Evolutionary conservation across 1,139 yeast species (phyloP).

Genomic region (Magnusiomyces paraingens): DNA sequence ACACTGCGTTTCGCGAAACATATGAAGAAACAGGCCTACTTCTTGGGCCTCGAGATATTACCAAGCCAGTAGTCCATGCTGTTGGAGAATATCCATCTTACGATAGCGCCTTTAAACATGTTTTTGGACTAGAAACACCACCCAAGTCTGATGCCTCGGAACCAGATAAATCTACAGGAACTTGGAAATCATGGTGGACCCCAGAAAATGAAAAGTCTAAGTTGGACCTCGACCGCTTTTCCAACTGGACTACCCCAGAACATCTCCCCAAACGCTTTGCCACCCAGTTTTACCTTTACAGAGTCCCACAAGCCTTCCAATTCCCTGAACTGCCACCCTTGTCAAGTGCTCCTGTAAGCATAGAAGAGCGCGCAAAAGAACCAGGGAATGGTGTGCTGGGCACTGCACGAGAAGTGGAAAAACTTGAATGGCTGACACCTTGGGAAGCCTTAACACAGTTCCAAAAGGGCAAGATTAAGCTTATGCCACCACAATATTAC

Average conservation of each 20-base stretch:
- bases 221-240: conserved; percentile 16
- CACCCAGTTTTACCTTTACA: conserved; percentile 28
- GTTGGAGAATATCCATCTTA: conserved; percentile 15
- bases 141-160: background rate
- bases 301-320: conserved; percentile 18
- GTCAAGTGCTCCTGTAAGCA: background rate
- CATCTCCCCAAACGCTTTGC: conserved; percentile 22
- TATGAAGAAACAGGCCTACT: conserved; percentile 33
- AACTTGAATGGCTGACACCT: conserved; percentile 30
- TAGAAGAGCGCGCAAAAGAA: background rate
- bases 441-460: conserved; percentile 23
- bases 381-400: background rate
- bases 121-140: background rate
- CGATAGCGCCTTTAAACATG: conserved; percentile 17
- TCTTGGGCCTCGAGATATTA: conserved; percentile 15
- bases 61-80: conserved; percentile 17
- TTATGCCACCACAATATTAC: conserved; percentile 33
- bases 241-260: conserved; percentile 31
- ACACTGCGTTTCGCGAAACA: conserved; percentile 32
- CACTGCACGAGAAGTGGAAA: conserved; percentile 14
- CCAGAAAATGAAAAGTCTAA: conserved; percentile 4
- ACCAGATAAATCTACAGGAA: conserved; percentile 1
- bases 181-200: conserved; percentile 2
- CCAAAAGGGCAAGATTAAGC: conserved; percentile 20
- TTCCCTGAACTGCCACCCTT: conserved; percentile 12